Evolutionary conservation across 148 eudicot species (phyloP), one percentile per base, ranked within the genome.

Genomic region (Selenicereus undatus): DNA sequence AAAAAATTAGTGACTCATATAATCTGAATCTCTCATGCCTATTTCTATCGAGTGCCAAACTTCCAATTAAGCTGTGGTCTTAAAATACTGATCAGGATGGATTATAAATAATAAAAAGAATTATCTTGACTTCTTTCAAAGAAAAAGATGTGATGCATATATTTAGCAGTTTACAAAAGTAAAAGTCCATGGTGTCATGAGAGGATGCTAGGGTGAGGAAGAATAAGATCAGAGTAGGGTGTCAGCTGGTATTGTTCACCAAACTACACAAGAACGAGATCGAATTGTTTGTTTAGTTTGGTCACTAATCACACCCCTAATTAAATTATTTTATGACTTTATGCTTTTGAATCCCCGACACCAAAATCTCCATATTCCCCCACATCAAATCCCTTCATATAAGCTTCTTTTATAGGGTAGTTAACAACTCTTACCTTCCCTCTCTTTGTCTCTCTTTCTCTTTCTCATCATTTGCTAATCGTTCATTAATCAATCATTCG

Each of bases 211-310:
- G 79, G 83, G 74, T 36, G 79, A 76, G 73, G 66, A 78, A 74
- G 65, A 64, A 24, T 7, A 32, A 27, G 71, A 24, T 0, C 22
- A 62, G 78, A 64, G 72, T 80, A 73, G 71, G 52, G 71, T 77
- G 83, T 82, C 79, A 82, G 82, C 60, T 88, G 86, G 84, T 66
- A 66, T 27, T 66, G 71, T 66, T 80, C 84, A 86, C 88, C 88
- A 86, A 86, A 80, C 82, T 68, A 51, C 3, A n/a, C 4, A 9
- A 39, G 8, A 39, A 39, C 3, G 2, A 39, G 5, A 32, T 32
- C 32, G 32, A 39, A 2, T 39, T 39, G 43, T 39, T 39, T 39
- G 43, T 80, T 77, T 79, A 24, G 52, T 43, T 79, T 71, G 56
- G 9, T 20, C 24, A 68, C 26, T 45, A 82, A 83, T 48, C 35